phyloP scores from a whole-genome alignment of 495 filamentous ascomycete species.

The Jackrogersella minutella region DNA sequence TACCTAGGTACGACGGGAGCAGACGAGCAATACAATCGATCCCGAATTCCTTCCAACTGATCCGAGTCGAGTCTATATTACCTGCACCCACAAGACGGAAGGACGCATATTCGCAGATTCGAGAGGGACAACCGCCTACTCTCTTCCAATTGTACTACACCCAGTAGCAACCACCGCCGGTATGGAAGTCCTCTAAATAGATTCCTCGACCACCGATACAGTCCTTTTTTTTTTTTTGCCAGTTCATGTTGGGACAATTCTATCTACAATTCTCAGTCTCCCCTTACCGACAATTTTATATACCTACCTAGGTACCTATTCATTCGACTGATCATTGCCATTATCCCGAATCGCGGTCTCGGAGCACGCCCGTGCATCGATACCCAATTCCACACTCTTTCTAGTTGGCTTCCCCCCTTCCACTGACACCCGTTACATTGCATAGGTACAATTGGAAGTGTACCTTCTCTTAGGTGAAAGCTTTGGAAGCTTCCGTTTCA shows the following conservation, averaged over 20 bases:
- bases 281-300: conserved; percentile 8
- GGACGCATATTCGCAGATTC: conserved; percentile 22
- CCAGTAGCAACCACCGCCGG: conserved; percentile 15
- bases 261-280: conserved; percentile 20
- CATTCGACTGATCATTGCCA: conserved; percentile 14
- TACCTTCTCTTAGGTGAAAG: conserved; percentile 3
- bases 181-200: conserved; percentile 29
- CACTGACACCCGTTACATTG: conserved; percentile 9
- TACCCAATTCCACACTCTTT: conserved; percentile 4
- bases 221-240: not conserved
- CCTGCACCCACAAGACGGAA: conserved; percentile 20
- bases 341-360: conserved; percentile 28
- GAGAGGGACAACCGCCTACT: conserved; percentile 12
- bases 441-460: conserved; percentile 10
- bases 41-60: conserved; percentile 1
- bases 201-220: conserved; percentile 2
- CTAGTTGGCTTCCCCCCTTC: conserved; percentile 2
- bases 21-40: conserved; percentile 23
- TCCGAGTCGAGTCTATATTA: no score
- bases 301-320: no score
- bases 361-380: conserved; percentile 30
- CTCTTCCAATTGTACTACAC: conserved; percentile 8
- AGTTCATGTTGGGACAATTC: not conserved
- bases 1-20: no score
- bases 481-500: conserved; percentile 7